Base-by-base conservation (phyloP, 306 rosid species). In the Fagus crenata region DNA sequence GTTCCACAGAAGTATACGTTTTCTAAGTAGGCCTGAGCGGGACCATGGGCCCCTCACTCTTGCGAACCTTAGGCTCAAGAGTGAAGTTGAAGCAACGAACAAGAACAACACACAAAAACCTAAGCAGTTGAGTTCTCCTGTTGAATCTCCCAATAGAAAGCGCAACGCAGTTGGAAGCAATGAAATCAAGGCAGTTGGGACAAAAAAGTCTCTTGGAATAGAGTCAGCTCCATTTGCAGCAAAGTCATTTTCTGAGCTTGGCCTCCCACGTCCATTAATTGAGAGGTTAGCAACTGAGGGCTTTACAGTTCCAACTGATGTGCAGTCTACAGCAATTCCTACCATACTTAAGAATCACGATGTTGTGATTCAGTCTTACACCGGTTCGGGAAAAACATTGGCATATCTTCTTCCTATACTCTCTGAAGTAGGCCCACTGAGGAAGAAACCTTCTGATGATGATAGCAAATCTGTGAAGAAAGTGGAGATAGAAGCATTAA, bases 351-450 rank as follows among this genome's bases (percentile, higher is more conserved):
- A 92, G 72, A 82, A 84, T 72, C 90, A 75, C 22, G 97, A 94
- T 87, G 96, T 82, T 31, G 90, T 94, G 72, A 94, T 94, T 85
- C 98, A 94, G 82, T 94, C 97, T 63, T 94, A 94, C 85, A 94
- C 97, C 0, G 98, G 98, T 74, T 94, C 98, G 0, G 98, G 97
- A 75, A 94, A 94, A 81, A 94, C 98, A 1, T 59, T 94, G 81
- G 97, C 96, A 28, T 94, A 94, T 81, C 86, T 94, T 28, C 95
- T 94, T 76, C 97, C 98, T 5, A 84, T 94, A 64, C 87, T 94
- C 12, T 85, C 95, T 13, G 84, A 71, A 58, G 81, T 94, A 31
- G 96, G 96, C 18, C 98, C 95, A 0, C 77, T 94, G 49, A 89
- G 76, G 83, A 78, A 37, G 53, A 77, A 69, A 53, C 1, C 61